Conservation (phyloP, 169 alveolate species). For the Plasmodium sp. region DNA sequence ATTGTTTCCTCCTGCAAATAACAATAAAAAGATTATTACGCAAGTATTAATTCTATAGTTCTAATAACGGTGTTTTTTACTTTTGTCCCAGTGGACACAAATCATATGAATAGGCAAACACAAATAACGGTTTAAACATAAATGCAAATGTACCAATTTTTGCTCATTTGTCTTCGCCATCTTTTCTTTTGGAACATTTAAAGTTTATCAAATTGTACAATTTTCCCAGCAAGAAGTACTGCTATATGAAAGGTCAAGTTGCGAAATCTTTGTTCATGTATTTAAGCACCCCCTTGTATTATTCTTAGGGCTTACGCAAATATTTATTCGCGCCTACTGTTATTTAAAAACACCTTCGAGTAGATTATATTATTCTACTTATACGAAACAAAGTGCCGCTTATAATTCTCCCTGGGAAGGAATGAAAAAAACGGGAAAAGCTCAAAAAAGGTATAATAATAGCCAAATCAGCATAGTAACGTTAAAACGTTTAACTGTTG, state of each 20-base stretch:
- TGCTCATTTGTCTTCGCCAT: neutral
- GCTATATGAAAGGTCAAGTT: neutral
- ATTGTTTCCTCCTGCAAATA: neutral
- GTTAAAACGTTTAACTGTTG: neutral
- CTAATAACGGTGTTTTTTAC: neutral
- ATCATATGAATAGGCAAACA: neutral
- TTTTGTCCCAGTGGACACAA: neutral
- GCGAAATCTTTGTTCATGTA: neutral
- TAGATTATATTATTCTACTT: neutral
- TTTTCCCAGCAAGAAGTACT: neutral
- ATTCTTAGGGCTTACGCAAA: neutral
- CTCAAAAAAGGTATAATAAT: neutral
- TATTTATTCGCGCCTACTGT: neutral
- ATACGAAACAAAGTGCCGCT: neutral
- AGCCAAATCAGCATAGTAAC: neutral
- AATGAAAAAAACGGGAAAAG: neutral
- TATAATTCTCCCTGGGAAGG: neutral
- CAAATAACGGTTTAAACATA: neutral
- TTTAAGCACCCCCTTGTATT: neutral
- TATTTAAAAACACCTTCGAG: neutral
- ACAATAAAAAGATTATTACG: neutral
- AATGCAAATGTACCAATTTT: neutral
- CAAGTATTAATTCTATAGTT: neutral
- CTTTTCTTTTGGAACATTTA: neutral
- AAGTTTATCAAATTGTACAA: neutral